Evolutionary conservation across 345 rosid species (phyloP), one percentile per base, ranked within the genome.

Genomic region (Bruguiera parviflora): DNA sequence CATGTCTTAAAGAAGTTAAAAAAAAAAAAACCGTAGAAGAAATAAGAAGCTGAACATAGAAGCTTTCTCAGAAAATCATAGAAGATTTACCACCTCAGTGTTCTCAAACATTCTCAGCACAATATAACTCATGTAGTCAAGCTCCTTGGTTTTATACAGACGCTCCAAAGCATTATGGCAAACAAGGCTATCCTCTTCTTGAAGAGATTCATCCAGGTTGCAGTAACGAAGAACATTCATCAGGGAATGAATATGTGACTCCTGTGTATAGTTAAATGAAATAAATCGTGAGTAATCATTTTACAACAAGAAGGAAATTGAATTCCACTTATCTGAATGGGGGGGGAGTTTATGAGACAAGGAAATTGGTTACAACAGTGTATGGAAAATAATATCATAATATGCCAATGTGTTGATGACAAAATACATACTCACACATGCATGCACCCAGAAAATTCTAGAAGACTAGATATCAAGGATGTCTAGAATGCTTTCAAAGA

Each of bases 111-210:
- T 85, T 78, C 98, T 85, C 62, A 96, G 72, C 65, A 92, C 96
- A 25, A 96, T 88, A 73, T 92, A 84, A 82, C 99, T 96, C 99
- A 96, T 96, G 84, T 96, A 96, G 84, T 96, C 99, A 76, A 92
- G 98, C 82, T 96, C 99, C 85, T 87, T 89, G 15, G 97, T 92
- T 65, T 85, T 89, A 79, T 74, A 78, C 73, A 96, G 76, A 43
- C 96, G 90, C 71, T 90, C 96, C 90, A 92, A 79, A 63, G 86
- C 99, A 75, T 59, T 78, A 37, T 64, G 77, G 83, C 86, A 88
- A 53, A 96, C 86, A 58, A 96, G 96, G 79, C 99, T 80, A 37
- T 80, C 98, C 86, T 96, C 99, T 63, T 82, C 98, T 76, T 84
- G 97, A 74, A 92, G 99, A 70, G 98, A 89, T 70, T 96, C 98